Evolutionary conservation across 352 stramenopile genomes (phyloP).

Genomic region (Globisporangium polare): DNA sequence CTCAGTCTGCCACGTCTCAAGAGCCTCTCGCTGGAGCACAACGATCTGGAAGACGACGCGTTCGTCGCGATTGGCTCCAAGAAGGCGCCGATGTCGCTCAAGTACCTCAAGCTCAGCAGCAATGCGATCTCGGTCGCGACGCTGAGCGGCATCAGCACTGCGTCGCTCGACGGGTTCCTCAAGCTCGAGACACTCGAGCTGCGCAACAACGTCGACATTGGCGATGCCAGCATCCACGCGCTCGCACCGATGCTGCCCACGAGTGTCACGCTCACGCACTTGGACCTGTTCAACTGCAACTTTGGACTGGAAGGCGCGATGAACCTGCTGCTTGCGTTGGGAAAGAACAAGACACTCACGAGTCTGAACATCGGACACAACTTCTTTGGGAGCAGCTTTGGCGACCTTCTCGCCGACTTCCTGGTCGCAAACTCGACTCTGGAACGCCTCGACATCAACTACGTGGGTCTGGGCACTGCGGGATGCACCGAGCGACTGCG

Average conservation of each 20-base stretch:
- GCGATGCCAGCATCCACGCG: conserved; percentile 54
- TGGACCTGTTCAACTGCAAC: conserved; percentile 67
- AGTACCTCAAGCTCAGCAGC: conserved; percentile 48
- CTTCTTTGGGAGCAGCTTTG: conserved; percentile 61
- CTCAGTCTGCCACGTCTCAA: conserved; percentile 32
- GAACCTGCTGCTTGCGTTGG: conserved; percentile 52
- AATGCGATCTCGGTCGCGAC: conserved; percentile 56
- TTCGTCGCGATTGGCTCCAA: conserved; percentile 31
- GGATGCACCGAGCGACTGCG: conserved; percentile 48
- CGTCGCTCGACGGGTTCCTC: conserved; percentile 45
- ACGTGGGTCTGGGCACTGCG: conserved; percentile 49
- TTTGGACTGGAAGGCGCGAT: conserved; percentile 61
- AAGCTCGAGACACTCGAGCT: conserved; percentile 55
- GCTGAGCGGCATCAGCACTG: conserved; percentile 36
- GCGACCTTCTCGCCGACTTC: conserved; percentile 66
- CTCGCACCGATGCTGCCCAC: conserved; percentile 62
- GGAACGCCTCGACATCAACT: conserved; percentile 48
- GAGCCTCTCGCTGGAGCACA: conserved; percentile 67
- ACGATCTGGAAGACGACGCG: conserved; percentile 67
- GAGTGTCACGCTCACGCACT: conserved; percentile 34
- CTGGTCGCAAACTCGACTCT: conserved; percentile 51
- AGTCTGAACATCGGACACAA: conserved; percentile 73
- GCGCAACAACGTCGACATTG: conserved; percentile 60
- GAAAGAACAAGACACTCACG: conserved; percentile 42
- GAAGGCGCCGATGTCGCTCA: conserved; percentile 26